Conservation (phyloP, 140 eudicot genomes). For the Senecio squalidus region DNA sequence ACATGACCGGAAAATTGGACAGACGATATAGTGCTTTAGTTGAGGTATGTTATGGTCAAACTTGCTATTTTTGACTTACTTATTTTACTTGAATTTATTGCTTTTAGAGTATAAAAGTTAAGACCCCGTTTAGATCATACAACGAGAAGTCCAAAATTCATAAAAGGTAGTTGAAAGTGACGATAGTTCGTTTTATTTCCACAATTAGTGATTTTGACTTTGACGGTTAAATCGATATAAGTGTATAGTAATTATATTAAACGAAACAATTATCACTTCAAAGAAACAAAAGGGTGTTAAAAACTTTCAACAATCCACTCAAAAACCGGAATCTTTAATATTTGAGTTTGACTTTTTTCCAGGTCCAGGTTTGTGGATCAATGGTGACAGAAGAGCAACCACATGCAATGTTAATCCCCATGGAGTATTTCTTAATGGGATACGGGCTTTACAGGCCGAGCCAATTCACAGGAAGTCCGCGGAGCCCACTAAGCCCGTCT, state of each 20-base stretch:
- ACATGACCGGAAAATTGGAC: constrained; percentile 85
- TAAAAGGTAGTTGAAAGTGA: too few species aligned
- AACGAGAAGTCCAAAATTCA: neutral
- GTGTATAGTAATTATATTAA: neutral
- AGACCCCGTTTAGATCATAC: neutral
- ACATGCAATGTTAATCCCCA: constrained; percentile 87
- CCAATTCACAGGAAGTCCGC: constrained; percentile 70
- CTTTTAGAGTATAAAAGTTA: neutral
- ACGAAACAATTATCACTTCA: neutral
- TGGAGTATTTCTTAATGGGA: constrained; percentile 94
- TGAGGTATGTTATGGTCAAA: constrained; percentile 46
- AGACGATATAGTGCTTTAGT: constrained; percentile 88
- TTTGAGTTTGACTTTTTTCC: constrained; percentile 12
- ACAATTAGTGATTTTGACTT: neutral
- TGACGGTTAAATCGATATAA: neutral
- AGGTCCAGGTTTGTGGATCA: constrained; percentile 98
- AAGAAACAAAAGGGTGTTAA: neutral
- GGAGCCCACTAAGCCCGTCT: constrained; percentile 87
- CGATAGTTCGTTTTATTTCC: neutral
- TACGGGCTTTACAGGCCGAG: constrained; percentile 72
- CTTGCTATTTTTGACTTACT: neutral
- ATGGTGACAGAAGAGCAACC: constrained; percentile 99
- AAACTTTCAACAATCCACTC: neutral
- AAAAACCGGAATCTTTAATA: neutral
- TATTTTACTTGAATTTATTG: neutral